Base-by-base conservation (phyloP, 78 protist genomes). In the Dictyostelium purpureum region DNA sequence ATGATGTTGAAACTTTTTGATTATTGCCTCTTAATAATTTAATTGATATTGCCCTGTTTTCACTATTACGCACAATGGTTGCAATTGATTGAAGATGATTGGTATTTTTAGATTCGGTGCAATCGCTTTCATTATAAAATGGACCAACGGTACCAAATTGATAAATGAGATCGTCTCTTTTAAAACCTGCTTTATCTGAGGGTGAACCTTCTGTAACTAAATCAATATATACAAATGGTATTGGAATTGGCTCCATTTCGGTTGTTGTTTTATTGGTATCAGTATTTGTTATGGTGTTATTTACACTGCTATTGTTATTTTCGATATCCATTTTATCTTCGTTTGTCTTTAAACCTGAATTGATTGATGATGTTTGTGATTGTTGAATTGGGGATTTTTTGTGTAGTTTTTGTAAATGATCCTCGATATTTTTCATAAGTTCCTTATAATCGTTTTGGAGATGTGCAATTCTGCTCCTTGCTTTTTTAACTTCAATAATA, bases 81-180 rank as follows among this genome's bases (percentile, higher is more conserved):
- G 92, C 80, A 49, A 85, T 73, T 26, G 82, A 35, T 45, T 73
- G 82, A 6, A 85, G 82, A 59, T 85, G 65, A 7, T n/a, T 49
- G 26, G 71, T 33, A 33, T 63, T 63, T 33, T 33, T 12, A 63
- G 26, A 33, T 33, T 63, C 71, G 33, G 45, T 42, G 12, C 45
- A 40, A n/a, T 26, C 28, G 14, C 65, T 56, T 6, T 54, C 63
- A 43, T 14, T 10, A 24, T 31, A 24, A 54, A 85, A 73, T 19
- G 92, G 92, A 5, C 92, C 92, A 42, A 85, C 56, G 10, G 77
- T 38, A 33, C 92, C 92, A 47, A 85, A 85, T 33, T 85, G 92
- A 31, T 59, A 70, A n/a, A 85, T 85, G 42, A 57, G 10, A 59
- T 85, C 92, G 31, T 69, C 79, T 18, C 28, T 59, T 56, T 42